Base-by-base conservation (phyloP, 495 filamentous ascomycete species). In the Cryomyces minteri region DNA sequence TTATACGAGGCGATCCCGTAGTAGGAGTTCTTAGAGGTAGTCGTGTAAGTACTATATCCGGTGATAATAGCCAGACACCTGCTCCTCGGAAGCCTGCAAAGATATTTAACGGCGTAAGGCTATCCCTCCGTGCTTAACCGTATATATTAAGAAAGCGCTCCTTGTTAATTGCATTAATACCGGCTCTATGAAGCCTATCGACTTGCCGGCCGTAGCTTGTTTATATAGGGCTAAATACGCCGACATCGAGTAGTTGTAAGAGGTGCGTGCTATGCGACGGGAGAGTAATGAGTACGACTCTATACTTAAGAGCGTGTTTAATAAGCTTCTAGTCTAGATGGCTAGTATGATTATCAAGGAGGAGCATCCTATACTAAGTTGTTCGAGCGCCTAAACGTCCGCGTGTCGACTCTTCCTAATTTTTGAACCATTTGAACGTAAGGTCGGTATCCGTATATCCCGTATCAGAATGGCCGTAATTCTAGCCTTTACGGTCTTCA, bases 301-400 rank as follows among this genome's bases (percentile, higher is more conserved):
- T 42, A 31, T 51, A 36, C 5, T 49, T 25, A 28, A 29, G 32
- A 34, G 12, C 44, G 25, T 40, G 37, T 7, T 25, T 4, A 8
- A 59, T 43, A 43, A 63, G 59, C 38, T 60, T 45, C 31, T 38
- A 12, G 12, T 48, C 53, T 9, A 42, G 33, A 42, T 61, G 53
- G 44, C 54, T 61, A 32, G 53, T 46, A 49, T 62, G 54, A 32
- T 59, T 55, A 45, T 41, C 39, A 8, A 10, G 25, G 7, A 41
- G 6, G 6, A 41, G 7, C 7, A 41, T 6, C 7, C 18, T 8
- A 6, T 29, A 29, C 6, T 41, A 41, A 18, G 6, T 6, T 41
- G 18, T 8, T 28, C 7, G 6, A 8, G 7, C 7, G 18, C 25
- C 6, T 41, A 41, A 6, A n/a, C n/a, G n/a, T n/a, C n/a, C n/a